These are phyloP conservation scores for Davidsoniella eucalypti DNA, from an alignment of 2,329 filamentous ascomycete species.

Conservation along the genomic window DNA sequence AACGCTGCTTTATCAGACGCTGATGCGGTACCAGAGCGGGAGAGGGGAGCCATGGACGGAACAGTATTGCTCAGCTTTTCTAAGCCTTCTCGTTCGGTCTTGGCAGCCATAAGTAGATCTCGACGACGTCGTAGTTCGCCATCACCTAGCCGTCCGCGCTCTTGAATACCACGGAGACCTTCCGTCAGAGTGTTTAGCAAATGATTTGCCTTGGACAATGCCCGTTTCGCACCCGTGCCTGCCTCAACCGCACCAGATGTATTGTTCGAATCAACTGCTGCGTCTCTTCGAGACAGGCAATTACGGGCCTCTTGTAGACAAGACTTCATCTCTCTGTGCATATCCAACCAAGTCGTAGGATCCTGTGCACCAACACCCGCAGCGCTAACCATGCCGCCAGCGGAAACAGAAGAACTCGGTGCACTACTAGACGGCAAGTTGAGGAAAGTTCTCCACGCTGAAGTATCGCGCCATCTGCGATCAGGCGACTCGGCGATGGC, in stretches of 20 bases:
- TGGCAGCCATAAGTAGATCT: slow-evolving; percentile 52
- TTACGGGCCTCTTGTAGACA: slow-evolving; percentile 51
- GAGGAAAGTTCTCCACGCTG: slow-evolving; percentile 57
- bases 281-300: slow-evolving; percentile 51
- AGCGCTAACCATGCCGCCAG: slow-evolving; percentile 27
- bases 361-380: slow-evolving; percentile 31
- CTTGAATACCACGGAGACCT: slow-evolving; percentile 42
- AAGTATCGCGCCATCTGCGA: slow-evolving; percentile 56
- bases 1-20: slow-evolving; percentile 34
- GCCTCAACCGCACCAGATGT: slow-evolving; percentile 39
- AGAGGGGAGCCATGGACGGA: slow-evolving; percentile 22
- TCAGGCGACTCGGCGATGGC: slow-evolving; percentile 60
- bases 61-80: slow-evolving; percentile 52
- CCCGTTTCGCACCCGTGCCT: slow-evolving; percentile 57
- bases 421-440: slow-evolving; percentile 44
- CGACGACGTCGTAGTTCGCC: slow-evolving; percentile 57
- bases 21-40: slow-evolving; percentile 24
- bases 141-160: slow-evolving; percentile 43
- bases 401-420: slow-evolving; percentile 30
- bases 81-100: slow-evolving; percentile 59
- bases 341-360: slow-evolving; percentile 58
- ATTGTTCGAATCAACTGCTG: slow-evolving; percentile 23
- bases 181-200: slow-evolving; percentile 48
- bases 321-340: slow-evolving; percentile 57
- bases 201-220: slow-evolving; percentile 50